phyloP scores from a whole-genome alignment of 169 alveolate species.

The Cystoisospora suis region DNA sequence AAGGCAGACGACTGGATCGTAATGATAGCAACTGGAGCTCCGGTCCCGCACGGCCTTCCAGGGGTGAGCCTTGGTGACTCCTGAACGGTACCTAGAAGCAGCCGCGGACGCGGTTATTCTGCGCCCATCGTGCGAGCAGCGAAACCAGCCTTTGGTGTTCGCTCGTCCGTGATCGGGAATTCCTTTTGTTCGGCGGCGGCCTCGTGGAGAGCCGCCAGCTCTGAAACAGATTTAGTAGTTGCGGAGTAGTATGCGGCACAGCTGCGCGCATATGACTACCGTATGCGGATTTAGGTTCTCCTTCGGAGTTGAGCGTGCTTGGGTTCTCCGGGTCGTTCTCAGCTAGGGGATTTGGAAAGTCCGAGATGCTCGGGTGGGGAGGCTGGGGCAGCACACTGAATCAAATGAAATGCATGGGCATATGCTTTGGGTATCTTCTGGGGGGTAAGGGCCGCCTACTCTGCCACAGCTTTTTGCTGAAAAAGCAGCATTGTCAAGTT shows the following conservation, averaged over 20 bases:
- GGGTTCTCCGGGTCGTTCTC: conserved; percentile 40
- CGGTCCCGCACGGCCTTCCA: too few species aligned
- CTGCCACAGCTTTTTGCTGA: conserved; percentile 49
- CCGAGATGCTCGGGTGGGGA: conserved; percentile 49
- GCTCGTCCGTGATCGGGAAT: conserved; percentile 18
- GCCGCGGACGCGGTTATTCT: background rate
- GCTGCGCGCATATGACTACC: background rate
- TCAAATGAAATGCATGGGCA: background rate
- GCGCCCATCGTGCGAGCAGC: conserved; percentile 36
- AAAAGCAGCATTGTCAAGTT: background rate
- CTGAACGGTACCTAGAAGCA: background rate
- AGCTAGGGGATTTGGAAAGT: conserved; percentile 54
- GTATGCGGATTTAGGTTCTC: conserved; percentile 40
- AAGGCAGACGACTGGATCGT: too few species aligned
- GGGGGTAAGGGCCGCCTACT: background rate
- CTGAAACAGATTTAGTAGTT: background rate
- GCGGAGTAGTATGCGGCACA: background rate
- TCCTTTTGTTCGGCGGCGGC: conserved; percentile 54
- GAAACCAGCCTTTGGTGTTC: conserved; percentile 41
- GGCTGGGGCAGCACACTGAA: conserved; percentile 44
- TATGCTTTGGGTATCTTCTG: background rate
- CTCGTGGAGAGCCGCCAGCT: conserved; percentile 40
- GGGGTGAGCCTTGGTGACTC: too few species aligned
- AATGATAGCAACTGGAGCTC: too few species aligned
- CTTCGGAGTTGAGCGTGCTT: conserved; percentile 36